Base-by-base conservation (phyloP, 2,329 filamentous ascomycete species). In the Metarhizium robertsii region DNA sequence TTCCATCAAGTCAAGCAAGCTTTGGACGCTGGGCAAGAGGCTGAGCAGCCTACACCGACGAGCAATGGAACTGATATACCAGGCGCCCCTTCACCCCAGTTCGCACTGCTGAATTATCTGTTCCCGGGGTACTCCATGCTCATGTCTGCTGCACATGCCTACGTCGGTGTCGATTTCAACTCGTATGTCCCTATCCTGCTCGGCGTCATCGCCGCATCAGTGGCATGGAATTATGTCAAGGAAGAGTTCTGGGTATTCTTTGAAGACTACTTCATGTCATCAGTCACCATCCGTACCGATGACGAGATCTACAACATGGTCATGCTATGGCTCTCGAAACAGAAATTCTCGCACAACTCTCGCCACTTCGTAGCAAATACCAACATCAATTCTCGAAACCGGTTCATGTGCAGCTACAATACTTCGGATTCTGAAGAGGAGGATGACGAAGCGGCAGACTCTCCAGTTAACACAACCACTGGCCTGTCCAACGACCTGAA, bases 261-360 rank as follows among this genome's bases (percentile, higher is more conserved):
- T 34, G 73, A 79, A 46, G 62, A 71, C 6, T 72, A 86, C 61
- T 78, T 86, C 61, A 83, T 87, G 75, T 86, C 81, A 3, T 81
- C 79, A 1, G 84, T 85, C 18, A 81, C 85, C 61, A 80, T 90
- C 43, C 78, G 83, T 48, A 77, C 81, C 32, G 84, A 88, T 56
- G 86, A 90, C 61, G 86, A 89, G 65, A 81, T 87, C 55, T 89
- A 87, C 72, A 85, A 85, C 64, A 86, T 87, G 63, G 64, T 88
- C 45, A 87, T 88, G 83, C 76, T 75, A 30, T 89, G 86, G 86
- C 77, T 88, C 2, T 77, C 84, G 2, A 69, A 73, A 38, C 85
- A 89, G 67, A 67, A 71, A 3, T 87, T 88, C 60, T 76, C 83
- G 20, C 76, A 79, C 58, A 71, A 73, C 5, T 80, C 84, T 0